phyloP scores from a whole-genome alignment of 352 stramenopile genomes.

The Elongisporangium prolatum region DNA sequence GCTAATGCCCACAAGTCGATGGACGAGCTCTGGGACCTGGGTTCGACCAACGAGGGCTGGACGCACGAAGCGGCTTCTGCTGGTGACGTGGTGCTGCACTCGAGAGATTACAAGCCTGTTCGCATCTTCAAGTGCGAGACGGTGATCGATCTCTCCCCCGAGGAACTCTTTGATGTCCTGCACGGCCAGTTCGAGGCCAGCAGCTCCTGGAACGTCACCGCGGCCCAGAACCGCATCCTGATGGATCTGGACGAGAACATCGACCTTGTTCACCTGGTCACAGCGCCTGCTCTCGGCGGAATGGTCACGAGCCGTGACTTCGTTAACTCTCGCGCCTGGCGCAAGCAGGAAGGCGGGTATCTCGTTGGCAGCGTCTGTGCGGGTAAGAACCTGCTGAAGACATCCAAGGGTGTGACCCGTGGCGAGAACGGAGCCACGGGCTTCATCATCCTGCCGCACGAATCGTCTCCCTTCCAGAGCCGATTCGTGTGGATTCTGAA shows the following conservation, averaged over 20 bases:
- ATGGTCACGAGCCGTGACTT: conserved; percentile 84
- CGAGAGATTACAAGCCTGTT: conserved; percentile 65
- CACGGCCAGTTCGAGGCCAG: conserved; percentile 73
- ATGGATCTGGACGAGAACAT: conserved; percentile 63
- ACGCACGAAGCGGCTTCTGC: conserved; percentile 54
- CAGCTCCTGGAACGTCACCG: conserved; percentile 71
- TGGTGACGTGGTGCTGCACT: conserved; percentile 57
- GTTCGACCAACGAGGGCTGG: conserved; percentile 48
- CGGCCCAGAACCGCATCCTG: conserved; percentile 71
- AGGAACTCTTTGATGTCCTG: conserved; percentile 79
- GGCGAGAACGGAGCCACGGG: conserved; percentile 72
- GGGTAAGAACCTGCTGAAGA: conserved; percentile 66
- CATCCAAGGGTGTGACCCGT: conserved; percentile 66
- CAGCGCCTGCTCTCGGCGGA: conserved; percentile 54
- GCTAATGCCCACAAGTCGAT: conserved; percentile 34
- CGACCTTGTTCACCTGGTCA: conserved; percentile 67
- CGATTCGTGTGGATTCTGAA: conserved; percentile 81
- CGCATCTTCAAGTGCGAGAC: conserved; percentile 75
- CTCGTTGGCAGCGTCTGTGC: conserved; percentile 60
- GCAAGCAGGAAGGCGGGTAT: conserved; percentile 67
- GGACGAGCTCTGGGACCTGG: conserved; percentile 54
- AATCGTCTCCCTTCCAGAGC: conserved; percentile 71
- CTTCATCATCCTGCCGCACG: conserved; percentile 71
- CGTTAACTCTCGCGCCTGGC: conserved; percentile 72
- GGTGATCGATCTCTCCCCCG: conserved; percentile 56